Evolutionary conservation across 106 monocot genomes (phyloP).

Genomic region (Dendrobium officinale): DNA sequence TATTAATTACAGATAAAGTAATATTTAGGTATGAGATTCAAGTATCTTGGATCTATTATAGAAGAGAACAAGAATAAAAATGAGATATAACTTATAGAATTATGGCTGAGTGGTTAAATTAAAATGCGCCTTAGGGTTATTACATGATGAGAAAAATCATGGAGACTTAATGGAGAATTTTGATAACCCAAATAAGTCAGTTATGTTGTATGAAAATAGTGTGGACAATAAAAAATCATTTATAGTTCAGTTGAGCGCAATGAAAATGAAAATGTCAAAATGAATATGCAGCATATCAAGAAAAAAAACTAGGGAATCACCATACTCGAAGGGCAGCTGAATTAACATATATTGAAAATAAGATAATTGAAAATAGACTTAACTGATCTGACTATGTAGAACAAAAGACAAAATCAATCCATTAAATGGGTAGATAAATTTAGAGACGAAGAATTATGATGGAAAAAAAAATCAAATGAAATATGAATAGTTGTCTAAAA

Average conservation of each 20-base stretch:
- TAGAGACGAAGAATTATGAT: no score
- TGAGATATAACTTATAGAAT: neutral
- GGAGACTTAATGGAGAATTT: neutral
- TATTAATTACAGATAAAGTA: neutral
- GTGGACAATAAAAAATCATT: neutral
- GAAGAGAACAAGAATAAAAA: neutral
- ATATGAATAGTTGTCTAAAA: no score
- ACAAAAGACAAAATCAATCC: no score
- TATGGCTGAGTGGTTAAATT: neutral
- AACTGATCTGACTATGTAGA: no score
- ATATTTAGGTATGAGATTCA: neutral
- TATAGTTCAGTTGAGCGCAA: neutral
- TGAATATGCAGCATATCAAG: neutral
- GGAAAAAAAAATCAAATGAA: no score
- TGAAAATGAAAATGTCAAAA: neutral
- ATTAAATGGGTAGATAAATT: no score
- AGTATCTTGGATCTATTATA: neutral
- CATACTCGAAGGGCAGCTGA: neutral
- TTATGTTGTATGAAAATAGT: neutral
- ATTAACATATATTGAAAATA: no score
- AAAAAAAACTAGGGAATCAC: neutral
- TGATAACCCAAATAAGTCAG: neutral
- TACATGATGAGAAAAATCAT: neutral
- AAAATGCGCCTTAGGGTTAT: neutral
- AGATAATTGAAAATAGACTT: no score